A percentile compares a stretch with the other conserved stretches of the same genome.
phyloP scores from a whole-genome alignment of 139 green algal genomes.

The Microglena sp. region DNA sequence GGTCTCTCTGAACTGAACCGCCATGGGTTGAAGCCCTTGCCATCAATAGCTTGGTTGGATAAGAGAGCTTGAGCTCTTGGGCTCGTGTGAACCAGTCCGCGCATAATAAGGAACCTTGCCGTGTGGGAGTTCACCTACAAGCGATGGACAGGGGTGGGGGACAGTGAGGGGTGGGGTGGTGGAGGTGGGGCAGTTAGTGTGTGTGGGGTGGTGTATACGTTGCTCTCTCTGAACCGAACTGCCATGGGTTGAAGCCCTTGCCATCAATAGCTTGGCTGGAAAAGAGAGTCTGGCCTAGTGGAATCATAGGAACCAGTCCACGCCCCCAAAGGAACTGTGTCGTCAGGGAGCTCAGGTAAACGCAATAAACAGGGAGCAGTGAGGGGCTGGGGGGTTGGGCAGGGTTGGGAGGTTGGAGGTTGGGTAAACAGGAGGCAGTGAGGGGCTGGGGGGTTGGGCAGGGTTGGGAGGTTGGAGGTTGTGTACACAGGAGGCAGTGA shows the following conservation, averaged over 20 bases:
- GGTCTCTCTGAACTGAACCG: not conserved
- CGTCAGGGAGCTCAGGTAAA: slow-evolving; percentile 21
- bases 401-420: not conserved
- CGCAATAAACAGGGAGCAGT: not conserved
- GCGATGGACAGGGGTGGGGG: not conserved
- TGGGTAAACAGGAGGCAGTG: not conserved
- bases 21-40: slow-evolving; percentile 37
- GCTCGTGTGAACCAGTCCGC: slow-evolving; percentile 23
- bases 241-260: slow-evolving; percentile 32
- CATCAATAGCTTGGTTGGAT: slow-evolving; percentile 28
- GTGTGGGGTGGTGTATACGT: not conserved
- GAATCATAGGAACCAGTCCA: slow-evolving; percentile 25
- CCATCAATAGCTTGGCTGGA: slow-evolving; percentile 32
- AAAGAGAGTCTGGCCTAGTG: not conserved
- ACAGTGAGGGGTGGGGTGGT: not conserved
- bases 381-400: not conserved
- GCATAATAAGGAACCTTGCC: slow-evolving; percentile 30
- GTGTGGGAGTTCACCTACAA: slow-evolving; percentile 21
- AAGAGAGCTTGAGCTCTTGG: not conserved
- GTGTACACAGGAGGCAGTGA: not conserved
- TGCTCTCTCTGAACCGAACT: not conserved
- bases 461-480: not conserved
- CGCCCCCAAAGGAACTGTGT: slow-evolving; percentile 29
- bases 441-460: not conserved
- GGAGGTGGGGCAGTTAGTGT: not conserved